phyloP scores from a whole-genome alignment of 2,329 filamentous ascomycete species.

The Alternaria tenuissima region DNA sequence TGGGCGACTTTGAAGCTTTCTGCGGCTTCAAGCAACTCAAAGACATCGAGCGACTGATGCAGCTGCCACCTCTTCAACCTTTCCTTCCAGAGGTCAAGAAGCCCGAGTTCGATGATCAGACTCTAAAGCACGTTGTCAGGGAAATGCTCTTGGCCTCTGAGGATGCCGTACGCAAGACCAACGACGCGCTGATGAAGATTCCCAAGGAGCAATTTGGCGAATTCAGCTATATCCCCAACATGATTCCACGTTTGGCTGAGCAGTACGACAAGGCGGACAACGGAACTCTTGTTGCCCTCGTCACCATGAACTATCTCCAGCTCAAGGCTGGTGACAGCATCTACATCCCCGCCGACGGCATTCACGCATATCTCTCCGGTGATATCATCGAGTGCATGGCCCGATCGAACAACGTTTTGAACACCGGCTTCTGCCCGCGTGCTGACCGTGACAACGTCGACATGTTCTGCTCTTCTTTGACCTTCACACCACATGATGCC shows the following conservation, averaged over 20 bases:
- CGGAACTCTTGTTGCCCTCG: slow-evolving; percentile 72
- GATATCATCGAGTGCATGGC: slow-evolving; percentile 85
- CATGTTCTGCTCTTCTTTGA: slow-evolving; percentile 68
- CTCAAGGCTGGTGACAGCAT: slow-evolving; percentile 72
- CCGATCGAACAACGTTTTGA: slow-evolving; percentile 76
- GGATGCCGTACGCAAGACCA: slow-evolving; percentile 61
- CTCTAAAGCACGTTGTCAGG: slow-evolving; percentile 64
- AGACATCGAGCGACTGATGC: slow-evolving; percentile 67
- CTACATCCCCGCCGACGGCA: slow-evolving; percentile 76
- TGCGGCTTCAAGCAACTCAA: slow-evolving; percentile 74
- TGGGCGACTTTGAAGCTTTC: slow-evolving; percentile 77
- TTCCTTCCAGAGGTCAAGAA: slow-evolving; percentile 60
- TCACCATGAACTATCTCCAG: slow-evolving; percentile 77
- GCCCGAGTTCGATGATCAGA: slow-evolving; percentile 63
- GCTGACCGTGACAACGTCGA: slow-evolving; percentile 71
- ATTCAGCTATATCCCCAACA: slow-evolving; percentile 67
- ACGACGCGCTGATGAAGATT: slow-evolving; percentile 61
- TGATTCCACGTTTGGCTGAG: slow-evolving; percentile 69
- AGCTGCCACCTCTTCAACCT: slow-evolving; percentile 61
- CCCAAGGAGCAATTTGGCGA: slow-evolving; percentile 60
- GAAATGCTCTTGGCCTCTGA: slow-evolving; percentile 64
- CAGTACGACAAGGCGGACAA: slow-evolving; percentile 72
- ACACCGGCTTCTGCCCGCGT: slow-evolving; percentile 75
- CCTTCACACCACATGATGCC: slow-evolving; percentile 68
- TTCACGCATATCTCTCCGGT: slow-evolving; percentile 76